phyloP scores from a whole-genome alignment of 768 basidiomycete genomes.

The Suillus spraguei region DNA sequence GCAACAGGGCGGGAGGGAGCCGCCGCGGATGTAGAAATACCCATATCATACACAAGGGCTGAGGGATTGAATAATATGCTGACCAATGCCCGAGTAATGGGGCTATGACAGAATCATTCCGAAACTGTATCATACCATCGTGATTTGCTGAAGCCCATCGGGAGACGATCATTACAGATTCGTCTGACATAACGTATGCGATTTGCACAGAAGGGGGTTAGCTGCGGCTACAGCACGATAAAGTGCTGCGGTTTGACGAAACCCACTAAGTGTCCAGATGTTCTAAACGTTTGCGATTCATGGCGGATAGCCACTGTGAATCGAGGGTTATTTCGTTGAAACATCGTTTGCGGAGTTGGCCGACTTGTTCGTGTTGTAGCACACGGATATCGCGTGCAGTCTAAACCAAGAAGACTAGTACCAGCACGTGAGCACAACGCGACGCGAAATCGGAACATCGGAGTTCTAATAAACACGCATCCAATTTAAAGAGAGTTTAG shows the following conservation, averaged over 20 bases:
- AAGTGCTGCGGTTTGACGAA: slow-evolving; percentile 1
- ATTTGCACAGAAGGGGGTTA: not conserved
- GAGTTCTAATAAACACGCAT: slow-evolving; percentile 33
- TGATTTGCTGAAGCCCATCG: not conserved
- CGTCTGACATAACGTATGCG: not conserved
- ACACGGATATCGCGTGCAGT: slow-evolving; percentile 4
- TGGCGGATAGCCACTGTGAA: not conserved
- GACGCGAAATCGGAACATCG: slow-evolving; percentile 37
- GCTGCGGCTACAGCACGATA: not conserved
- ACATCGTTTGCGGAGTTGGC: slow-evolving; percentile 3
- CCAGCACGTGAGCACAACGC: slow-evolving; percentile 13
- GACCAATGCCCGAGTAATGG: slow-evolving; percentile 5
- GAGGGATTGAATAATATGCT: slow-evolving; percentile 1
- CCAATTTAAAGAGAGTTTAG: slow-evolving; percentile 31
- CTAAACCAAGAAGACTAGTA: slow-evolving; percentile 7
- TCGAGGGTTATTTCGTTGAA: slow-evolving; percentile 1
- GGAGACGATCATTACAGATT: slow-evolving; percentile 8
- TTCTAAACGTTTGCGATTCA: not conserved
- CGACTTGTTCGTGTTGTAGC: slow-evolving; percentile 1
- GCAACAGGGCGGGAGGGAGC: slow-evolving; percentile 6
- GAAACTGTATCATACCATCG: not conserved
- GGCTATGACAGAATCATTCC: not conserved
- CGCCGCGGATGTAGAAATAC: slow-evolving; percentile 5
- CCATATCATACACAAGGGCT: slow-evolving; percentile 7
- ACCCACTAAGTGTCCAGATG: not conserved